Evolutionary conservation across 2,329 filamentous ascomycete species (phyloP).

Genomic region (Neoscytalidium dimidiatum): DNA sequence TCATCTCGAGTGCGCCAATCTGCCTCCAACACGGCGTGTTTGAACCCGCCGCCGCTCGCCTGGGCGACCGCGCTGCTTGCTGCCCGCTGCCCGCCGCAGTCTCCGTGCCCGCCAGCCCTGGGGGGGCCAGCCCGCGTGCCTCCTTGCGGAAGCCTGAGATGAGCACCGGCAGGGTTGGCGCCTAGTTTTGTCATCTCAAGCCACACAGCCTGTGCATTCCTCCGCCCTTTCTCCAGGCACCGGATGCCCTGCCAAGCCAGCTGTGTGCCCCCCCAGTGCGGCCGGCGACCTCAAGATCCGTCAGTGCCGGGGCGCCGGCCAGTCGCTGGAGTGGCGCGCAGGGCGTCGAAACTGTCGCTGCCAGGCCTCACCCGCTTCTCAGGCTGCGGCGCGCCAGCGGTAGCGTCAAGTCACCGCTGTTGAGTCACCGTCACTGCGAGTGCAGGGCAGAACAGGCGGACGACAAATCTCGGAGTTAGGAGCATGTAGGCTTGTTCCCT

Average conservation of each 20-base stretch:
- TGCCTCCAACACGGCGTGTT: conserved; percentile 4
- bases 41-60: neutral
- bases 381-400: neutral
- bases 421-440: conserved; percentile 6
- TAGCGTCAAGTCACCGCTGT: neutral
- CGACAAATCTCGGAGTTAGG: conserved; percentile 6
- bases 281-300: neutral
- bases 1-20: neutral
- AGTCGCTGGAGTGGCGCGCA: neutral
- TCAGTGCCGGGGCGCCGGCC: neutral
- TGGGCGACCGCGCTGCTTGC: too few relatives aligned
- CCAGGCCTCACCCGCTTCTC: neutral
- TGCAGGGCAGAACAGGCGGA: neutral
- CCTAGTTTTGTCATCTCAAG: conserved; percentile 15
- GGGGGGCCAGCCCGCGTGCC: neutral
- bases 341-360: neutral
- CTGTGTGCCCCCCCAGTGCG: neutral
- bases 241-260: conserved; percentile 7
- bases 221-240: conserved; percentile 13
- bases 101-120: conserved; percentile 1
- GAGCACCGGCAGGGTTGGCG: conserved; percentile 3
- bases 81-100: neutral
- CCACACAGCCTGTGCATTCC: conserved; percentile 12
- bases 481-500: neutral
- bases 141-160: conserved; percentile 8